Evolutionary conservation across 257 asterid species (phyloP), one percentile per base, ranked within the genome.

Genomic region (Cynanchum wilfordii): DNA sequence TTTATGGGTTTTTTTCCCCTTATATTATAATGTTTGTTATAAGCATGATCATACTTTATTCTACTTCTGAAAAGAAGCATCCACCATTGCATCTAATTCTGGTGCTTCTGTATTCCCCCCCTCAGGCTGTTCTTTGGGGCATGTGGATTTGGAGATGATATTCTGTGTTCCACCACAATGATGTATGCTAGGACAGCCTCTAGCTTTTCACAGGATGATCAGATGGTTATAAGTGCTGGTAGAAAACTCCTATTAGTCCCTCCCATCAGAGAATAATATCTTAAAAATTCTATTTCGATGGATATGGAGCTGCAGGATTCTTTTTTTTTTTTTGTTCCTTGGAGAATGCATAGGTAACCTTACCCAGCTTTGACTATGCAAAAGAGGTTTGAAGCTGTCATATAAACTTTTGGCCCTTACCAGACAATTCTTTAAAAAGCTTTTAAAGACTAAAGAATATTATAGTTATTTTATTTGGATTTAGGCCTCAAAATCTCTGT

Each of bases 71-170:
- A 13, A 60, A 59, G 66, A 60, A 60, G 67, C 67, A 60, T 12
- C 44, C 47, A 42, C 67, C 10, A 8, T 15, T 55, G 60, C 54
- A 69, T 71, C 71, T 76, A 62, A 76, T 44, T 55, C 1, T 24
- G 67, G 22, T 44, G 51, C 80, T 72, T 68, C 69, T 58, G 30
- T 66, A 22, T 57, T 72, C 50, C 69, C 51, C 52, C 51, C 49
- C 33, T 66, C 87, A 89, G 98, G 86, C 75, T 36, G 2, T 87
- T 95, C 73, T 86, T 88, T 15, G 71, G 69, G 73, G 89, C 86
- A 27, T 94, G 98, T 69, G 99, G 97, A 74, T 95, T 91, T 68
- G 98, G 89, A 68, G 90, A 86, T 20, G 94, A 92, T 79, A 75
- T 78, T 72, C 78, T 87, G 15, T 88, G 78, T 79, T 87, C 98